Evolutionary conservation across 805 yeast genomes (phyloP).

Genomic region (Saccharomyces jurei): DNA sequence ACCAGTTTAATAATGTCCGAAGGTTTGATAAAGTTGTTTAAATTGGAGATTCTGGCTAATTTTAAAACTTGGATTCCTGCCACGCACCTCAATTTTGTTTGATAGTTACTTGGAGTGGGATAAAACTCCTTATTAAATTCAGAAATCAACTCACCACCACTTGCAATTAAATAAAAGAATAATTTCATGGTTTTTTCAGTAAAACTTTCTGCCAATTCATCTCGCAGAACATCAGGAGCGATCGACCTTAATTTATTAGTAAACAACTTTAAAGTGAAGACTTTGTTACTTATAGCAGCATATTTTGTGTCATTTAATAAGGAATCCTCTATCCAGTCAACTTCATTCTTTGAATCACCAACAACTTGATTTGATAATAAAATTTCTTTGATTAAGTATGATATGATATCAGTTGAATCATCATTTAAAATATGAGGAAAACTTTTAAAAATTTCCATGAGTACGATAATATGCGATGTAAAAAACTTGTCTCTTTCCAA

Average conservation of each 20-base stretch:
- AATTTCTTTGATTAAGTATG: conserved; percentile 52
- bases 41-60: conserved; percentile 48
- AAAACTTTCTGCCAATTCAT: conserved; percentile 35
- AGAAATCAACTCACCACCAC: conserved; percentile 69
- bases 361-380: conserved; percentile 43
- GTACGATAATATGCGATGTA: conserved; percentile 48
- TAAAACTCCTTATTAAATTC: conserved; percentile 32
- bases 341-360: conserved; percentile 25
- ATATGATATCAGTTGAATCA: conserved; percentile 49
- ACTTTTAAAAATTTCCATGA: conserved; percentile 50
- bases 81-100: conserved; percentile 52
- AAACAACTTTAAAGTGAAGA: conserved; percentile 46
- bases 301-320: conserved; percentile 33
- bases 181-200: conserved; percentile 62
- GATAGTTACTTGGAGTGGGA: conserved; percentile 58
- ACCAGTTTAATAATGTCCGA: conserved; percentile 45
- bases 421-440: conserved; percentile 44
- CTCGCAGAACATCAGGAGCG: conserved; percentile 27
- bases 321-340: conserved; percentile 43
- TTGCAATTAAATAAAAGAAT: conserved; percentile 55
- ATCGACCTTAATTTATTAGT: conserved; percentile 47
- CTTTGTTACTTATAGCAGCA: conserved; percentile 39
- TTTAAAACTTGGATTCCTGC: conserved; percentile 64
- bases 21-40: conserved; percentile 46
- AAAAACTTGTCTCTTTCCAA: conserved; percentile 30